Percentiles rank a stretch among this genome's conserved stretches.
These are phyloP conservation scores for Talaromyces sp. DNA, from an alignment of 2,329 filamentous ascomycete species.

Conservation along the genomic window DNA sequence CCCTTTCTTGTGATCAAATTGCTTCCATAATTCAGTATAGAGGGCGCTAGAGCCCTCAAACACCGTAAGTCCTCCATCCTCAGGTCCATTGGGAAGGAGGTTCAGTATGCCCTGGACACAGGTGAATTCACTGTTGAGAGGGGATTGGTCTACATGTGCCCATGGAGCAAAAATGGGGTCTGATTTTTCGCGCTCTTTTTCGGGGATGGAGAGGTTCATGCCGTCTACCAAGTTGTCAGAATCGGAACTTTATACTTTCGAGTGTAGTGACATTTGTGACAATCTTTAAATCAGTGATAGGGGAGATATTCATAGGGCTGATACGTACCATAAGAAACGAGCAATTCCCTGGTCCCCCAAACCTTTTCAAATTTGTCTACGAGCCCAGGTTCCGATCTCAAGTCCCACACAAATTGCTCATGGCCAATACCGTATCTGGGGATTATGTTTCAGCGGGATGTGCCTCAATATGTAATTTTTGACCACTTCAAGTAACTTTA, in stretches of 20 bases:
- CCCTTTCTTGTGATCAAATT: neutral
- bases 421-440: neutral
- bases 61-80: neutral
- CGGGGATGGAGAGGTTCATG: neutral
- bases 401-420: neutral
- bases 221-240: neutral
- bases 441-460: neutral
- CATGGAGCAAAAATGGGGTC: neutral
- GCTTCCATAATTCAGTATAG: neutral
- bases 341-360: neutral
- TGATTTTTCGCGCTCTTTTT: neutral
- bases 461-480: neutral
- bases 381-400: neutral
- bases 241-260: neutral
- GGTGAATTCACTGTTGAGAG: neutral
- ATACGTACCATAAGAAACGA: neutral
- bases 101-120: neutral
- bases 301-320: neutral
- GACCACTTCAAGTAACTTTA: neutral
- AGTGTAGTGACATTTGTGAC: neutral
- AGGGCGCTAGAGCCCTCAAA: neutral
- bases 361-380: neutral
- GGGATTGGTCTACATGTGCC: neutral
- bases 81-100: neutral
- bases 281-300: neutral